Evolutionary conservation across 202 grass and related monocot species (phyloP).

Genomic region (Schoenoplectus tabernaemontani): DNA sequence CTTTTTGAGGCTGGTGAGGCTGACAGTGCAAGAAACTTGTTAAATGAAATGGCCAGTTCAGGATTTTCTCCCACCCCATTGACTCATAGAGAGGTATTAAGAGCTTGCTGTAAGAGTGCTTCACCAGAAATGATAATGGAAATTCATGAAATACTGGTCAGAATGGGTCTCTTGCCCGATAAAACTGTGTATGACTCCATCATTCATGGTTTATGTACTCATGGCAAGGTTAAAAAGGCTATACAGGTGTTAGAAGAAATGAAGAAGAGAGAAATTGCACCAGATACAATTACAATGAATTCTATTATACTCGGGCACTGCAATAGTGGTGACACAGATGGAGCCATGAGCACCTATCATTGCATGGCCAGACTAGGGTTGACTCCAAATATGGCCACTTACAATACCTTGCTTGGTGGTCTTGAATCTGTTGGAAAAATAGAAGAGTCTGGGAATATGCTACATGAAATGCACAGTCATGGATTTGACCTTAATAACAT

Average conservation of each 20-base stretch:
- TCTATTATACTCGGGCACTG: conserved; percentile 76
- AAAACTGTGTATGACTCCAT: conserved; percentile 60
- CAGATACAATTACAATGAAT: conserved; percentile 69
- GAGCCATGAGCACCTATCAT: conserved; percentile 57
- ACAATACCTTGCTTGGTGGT: conserved; percentile 80
- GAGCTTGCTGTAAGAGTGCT: conserved; percentile 53
- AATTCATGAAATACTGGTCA: conserved; percentile 60
- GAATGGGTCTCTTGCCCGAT: conserved; percentile 44
- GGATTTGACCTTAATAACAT: conserved; percentile 45
- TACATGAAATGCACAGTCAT: conserved; percentile 57
- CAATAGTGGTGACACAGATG: conserved; percentile 58
- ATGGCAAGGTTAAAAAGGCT: conserved; percentile 65
- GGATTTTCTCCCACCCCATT: conserved; percentile 40
- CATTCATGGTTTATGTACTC: conserved; percentile 54
- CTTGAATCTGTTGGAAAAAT: conserved; percentile 64
- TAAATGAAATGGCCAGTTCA: conserved; percentile 54
- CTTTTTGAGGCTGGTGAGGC: conserved; percentile 37
- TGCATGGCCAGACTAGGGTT: conserved; percentile 53
- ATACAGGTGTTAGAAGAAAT: conserved; percentile 59
- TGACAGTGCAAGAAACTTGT: conserved; percentile 44
- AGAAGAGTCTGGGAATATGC: conserved; percentile 42
- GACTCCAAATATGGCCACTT: conserved; percentile 56
- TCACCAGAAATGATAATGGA: conserved; percentile 39
- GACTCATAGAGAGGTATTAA: conserved; percentile 48
- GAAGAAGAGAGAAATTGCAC: conserved; percentile 47